These are phyloP conservation scores for Ogataea degrootiae DNA, from an alignment of 805 yeast genomes.

Conservation along the genomic window DNA sequence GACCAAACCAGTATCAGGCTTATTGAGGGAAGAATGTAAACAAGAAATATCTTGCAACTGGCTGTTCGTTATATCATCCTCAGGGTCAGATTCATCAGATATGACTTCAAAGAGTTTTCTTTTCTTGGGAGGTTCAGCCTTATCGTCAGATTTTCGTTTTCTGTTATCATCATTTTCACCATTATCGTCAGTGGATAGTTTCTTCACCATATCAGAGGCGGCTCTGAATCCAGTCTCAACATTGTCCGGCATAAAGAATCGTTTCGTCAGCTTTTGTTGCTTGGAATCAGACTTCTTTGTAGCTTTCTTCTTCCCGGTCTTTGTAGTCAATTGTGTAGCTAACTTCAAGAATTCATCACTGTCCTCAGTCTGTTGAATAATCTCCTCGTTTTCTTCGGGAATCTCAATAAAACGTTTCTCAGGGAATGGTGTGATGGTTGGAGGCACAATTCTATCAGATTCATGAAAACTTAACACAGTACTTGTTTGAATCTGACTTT, in stretches of 20 bases:
- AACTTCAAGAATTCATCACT: constrained; percentile 56
- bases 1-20: constrained; percentile 4
- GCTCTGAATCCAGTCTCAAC: constrained; percentile 60
- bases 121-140: constrained; percentile 1
- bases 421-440: constrained; percentile 48
- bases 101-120: constrained; percentile 9
- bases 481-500: constrained; percentile 54
- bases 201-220: constrained; percentile 43
- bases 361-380: constrained; percentile 38
- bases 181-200: constrained; percentile 11
- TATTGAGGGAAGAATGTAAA: constrained; percentile 2
- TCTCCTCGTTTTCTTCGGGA: constrained; percentile 63
- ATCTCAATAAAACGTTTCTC: constrained; percentile 53
- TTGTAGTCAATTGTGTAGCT: constrained; percentile 62
- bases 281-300: constrained; percentile 4
- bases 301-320: constrained; percentile 29
- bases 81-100: constrained; percentile 14
- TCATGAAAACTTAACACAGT: constrained; percentile 38
- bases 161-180: background rate
- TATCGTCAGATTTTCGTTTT: constrained; percentile 5
- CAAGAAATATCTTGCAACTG: constrained; percentile 14
- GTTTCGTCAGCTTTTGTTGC: constrained; percentile 27
- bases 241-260: constrained; percentile 70
- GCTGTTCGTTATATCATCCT: constrained; percentile 14
- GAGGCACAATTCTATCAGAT: constrained; percentile 69